A percentile compares a stretch with the other conserved stretches of the same genome.
Conservation (phyloP, 129 eudicot genomes). For the Kitagawia praeruptora region DNA sequence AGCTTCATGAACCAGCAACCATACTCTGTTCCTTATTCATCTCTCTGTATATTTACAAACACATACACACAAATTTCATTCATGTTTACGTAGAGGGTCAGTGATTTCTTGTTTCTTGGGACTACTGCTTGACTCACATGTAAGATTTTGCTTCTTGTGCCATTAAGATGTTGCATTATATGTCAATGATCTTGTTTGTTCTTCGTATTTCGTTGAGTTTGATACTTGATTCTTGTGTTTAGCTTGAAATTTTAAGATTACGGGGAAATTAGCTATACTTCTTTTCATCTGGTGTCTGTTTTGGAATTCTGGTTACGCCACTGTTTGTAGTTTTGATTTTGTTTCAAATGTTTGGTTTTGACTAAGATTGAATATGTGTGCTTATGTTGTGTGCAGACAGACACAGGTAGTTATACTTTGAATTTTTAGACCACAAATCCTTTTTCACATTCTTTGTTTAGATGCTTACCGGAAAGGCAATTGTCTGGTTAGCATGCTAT, state of each 20-base stretch:
- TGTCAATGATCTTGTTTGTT: not conserved
- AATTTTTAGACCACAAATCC: not conserved
- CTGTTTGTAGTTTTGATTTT: too few relatives aligned
- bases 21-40: conserved; percentile 20
- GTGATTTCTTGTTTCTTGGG: not conserved
- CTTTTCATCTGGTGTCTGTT: too few relatives aligned
- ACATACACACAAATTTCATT: not conserved
- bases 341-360: too few relatives aligned
- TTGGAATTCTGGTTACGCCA: too few relatives aligned
- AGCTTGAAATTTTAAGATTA: not conserved
- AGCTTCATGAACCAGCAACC: conserved; percentile 34
- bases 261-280: not conserved
- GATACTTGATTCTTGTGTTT: not conserved
- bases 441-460: not conserved
- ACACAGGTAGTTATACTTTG: not conserved
- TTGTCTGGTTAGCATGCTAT: not conserved
- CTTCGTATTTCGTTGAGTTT: not conserved
- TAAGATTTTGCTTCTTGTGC: not conserved
- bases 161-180: not conserved
- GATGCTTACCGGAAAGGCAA: not conserved
- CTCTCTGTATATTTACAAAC: not conserved
- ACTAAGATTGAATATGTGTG: too few relatives aligned
- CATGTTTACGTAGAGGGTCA: too few relatives aligned
- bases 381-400: too few relatives aligned
- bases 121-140: not conserved